Evolutionary conservation across 306 rosid genomes (phyloP), one percentile per base, ranked within the genome.

Genomic region (Astragalus membranaceus): DNA sequence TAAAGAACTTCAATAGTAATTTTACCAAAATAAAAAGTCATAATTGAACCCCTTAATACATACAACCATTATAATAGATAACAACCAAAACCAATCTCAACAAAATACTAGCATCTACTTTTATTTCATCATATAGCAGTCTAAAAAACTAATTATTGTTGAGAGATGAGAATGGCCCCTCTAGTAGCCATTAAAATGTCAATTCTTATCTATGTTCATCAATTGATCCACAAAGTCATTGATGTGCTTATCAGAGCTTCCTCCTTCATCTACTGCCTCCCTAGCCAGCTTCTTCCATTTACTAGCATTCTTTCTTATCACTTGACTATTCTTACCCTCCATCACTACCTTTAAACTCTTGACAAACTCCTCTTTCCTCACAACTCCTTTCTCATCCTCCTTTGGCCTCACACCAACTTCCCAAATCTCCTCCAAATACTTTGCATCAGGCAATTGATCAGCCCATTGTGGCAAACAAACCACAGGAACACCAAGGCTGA

Each of bases 381-480:
- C 86, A 29, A 81, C 16, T 7, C 88, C 88, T 6, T 64, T 36
- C 15, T 81, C 83, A 70, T 84, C 96, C 64, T 88, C 92, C 53
- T 82, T 80, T 1, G 79, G 84, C 81, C 84, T 76, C 29, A 82
- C 84, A 5, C 92, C 89, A 12, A 89, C 87, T 62, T 73, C 74
- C 92, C 92, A 89, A 0, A 89, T 29, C 7, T 82, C 88, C 30
- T 69, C 92, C 84, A 86, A 69, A 70, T 57, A 89, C 75, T 85
- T 86, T 0, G 92, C 92, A 70, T 89, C 89, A 0, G 92, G 80
- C 63, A 85, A 67, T 26, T 84, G 92, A 42, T 89, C 95, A 0
- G 85, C 64, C 92, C 89, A 86, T 53, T 81, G 89, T 1, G 89
- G 92, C 73, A 89, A 77, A 7, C 87, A 88, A 52, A 85, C 81